phyloP scores from a whole-genome alignment of 257 asterid species.

The Solanum chmielewskii region DNA sequence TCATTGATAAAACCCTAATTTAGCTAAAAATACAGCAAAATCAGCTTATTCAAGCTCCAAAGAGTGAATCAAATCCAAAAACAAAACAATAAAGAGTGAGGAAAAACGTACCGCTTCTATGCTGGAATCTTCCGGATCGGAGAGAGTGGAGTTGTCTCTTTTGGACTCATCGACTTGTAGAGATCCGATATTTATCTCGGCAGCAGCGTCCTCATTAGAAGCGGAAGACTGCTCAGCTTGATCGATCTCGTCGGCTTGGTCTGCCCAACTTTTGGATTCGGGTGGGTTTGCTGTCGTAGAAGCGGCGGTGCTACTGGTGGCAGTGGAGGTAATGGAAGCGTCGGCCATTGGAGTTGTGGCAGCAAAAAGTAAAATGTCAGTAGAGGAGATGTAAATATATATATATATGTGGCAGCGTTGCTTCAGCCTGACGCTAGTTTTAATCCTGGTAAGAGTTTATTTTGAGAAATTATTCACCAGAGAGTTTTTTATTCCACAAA shows the following conservation, averaged over 20 bases:
- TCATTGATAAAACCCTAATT: neutral
- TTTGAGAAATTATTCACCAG: neutral
- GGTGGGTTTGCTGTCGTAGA: neutral
- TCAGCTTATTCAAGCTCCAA: neutral
- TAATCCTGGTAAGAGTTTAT: no score
- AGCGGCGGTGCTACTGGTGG: neutral
- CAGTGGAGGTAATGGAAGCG: neutral
- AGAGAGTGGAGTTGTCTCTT: conserved; percentile 6
- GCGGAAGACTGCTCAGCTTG: neutral
- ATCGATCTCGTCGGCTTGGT: conserved; percentile 26
- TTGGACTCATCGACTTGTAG: conserved; percentile 27
- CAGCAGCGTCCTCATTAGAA: neutral
- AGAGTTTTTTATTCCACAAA: neutral
- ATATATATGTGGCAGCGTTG: no score
- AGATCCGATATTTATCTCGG: neutral
- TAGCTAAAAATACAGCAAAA: neutral
- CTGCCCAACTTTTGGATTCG: conserved; percentile 24
- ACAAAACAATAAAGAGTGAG: neutral
- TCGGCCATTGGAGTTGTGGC: neutral
- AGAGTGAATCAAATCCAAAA: neutral
- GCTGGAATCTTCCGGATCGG: conserved; percentile 41
- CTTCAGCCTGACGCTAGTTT: no score
- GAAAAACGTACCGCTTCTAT: conserved; percentile 36
- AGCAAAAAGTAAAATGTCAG: neutral
- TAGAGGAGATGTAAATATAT: neutral